Percentiles rank a stretch among this genome's conserved stretches.
Conservation (phyloP, 2,329 filamentous ascomycete genomes). For the Cryphonectria parasitica region DNA sequence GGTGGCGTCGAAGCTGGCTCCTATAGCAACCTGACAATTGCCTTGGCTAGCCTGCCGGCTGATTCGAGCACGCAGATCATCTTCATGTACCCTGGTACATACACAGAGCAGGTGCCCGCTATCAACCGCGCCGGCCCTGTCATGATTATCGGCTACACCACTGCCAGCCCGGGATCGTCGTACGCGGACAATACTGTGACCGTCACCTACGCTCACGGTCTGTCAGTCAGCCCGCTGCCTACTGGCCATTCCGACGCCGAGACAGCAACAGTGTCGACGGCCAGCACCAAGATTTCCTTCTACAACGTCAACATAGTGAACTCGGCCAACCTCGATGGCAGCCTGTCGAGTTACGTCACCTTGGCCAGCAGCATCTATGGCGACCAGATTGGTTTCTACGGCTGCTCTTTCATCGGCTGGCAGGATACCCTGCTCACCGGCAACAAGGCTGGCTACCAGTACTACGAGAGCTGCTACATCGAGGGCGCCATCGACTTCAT, state of each 20-base stretch:
- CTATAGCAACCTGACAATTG: constrained; percentile 37
- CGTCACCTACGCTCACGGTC: constrained; percentile 47
- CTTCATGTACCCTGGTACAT: constrained; percentile 37
- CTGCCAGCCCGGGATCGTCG: constrained; percentile 43
- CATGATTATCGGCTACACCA: constrained; percentile 52
- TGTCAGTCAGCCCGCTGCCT: constrained; percentile 16
- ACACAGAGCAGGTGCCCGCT: constrained; percentile 30
- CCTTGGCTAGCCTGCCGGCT: constrained; percentile 34
- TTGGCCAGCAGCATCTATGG: constrained; percentile 46
- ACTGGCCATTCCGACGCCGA: constrained; percentile 49
- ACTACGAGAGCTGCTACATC: constrained; percentile 46
- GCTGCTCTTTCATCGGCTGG: constrained; percentile 45
- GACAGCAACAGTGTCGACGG: constrained; percentile 46
- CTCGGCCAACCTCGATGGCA: constrained; percentile 19
- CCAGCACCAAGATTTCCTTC: constrained; percentile 49
- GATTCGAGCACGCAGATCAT: constrained; percentile 39
- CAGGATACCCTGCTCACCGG: constrained; percentile 50
- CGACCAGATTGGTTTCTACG: constrained; percentile 46
- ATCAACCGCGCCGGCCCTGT: constrained; percentile 31
- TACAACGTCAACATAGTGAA: constrained; percentile 60
- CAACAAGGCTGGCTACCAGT: constrained; percentile 42
- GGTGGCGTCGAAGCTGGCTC: constrained; percentile 34
- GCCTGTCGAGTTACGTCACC: constrained; percentile 40
- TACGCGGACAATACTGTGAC: constrained; percentile 61
- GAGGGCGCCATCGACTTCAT: constrained; percentile 35